Base-by-base conservation (phyloP, 257 asterid genomes). In the Leptodermis oblonga region DNA sequence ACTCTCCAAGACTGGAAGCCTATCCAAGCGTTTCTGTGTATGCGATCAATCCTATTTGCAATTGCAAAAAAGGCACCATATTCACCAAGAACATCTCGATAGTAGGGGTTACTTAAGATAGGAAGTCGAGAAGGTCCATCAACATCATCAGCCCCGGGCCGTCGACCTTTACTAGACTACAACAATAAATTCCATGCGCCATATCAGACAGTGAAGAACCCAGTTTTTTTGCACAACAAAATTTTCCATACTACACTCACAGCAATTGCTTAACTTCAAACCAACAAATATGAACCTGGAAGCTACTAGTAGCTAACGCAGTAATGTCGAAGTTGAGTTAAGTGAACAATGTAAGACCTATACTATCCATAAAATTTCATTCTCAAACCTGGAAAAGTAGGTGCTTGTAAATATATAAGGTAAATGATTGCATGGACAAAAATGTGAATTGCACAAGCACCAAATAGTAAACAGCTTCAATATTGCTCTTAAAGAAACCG, bases 1-100 rank as follows among this genome's bases (percentile, higher is more conserved):
- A 84, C 86, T 79, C 99, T 85, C 99, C 99, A 94, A 54, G 98
- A 94, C 49, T 91, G 99, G 74, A 94, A 94, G 34, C 99, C 98
- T 72, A 94, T 89, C 99, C 99, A 94, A 81, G 97, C 90, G 84
- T 88, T 94, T 80, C 86, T 92, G 77, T 94, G 99, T 68, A 89
- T 74, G 62, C 96, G 90, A 76, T 94, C 98, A 26, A 88, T 80
- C 86, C 97, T 82, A 68, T 94, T 87, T 39, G 98, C 98, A 69
- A 94, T 86, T 4, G 98, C 98, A 25, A 94, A 94, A 73, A 85
- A 88, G 72, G 95, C 98, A 70, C 98, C 97, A 79, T 79, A 83
- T 48, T 94, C 97, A 79, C 96, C 95, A 60, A 94, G 85, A 70
- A 69, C 72, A 45, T 88, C 95, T 72, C 98, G 85, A 77, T 87